These are phyloP conservation scores for Neurospora sublineolata DNA, from an alignment of 495 filamentous ascomycete genomes.

Conservation along the genomic window DNA sequence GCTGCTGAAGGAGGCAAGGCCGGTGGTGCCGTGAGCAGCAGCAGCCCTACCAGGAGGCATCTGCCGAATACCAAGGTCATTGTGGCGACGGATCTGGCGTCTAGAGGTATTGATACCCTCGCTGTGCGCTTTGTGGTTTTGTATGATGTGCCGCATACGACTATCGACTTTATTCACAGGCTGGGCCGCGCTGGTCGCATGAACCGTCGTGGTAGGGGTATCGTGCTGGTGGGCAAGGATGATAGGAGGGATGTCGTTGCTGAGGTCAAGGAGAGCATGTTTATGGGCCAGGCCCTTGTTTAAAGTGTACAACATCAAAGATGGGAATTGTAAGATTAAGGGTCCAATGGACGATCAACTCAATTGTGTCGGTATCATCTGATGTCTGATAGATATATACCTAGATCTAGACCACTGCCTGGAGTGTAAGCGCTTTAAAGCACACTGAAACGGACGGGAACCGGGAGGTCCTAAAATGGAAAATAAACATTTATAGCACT, in stretches of 20 bases:
- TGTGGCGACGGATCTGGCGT: slow-evolving; percentile 86
- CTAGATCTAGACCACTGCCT: background rate
- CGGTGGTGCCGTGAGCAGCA: background rate
- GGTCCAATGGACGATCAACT: background rate
- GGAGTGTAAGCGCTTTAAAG: background rate
- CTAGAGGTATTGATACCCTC: slow-evolving; percentile 88
- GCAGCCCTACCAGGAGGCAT: slow-evolving; percentile 1
- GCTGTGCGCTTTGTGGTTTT: slow-evolving; percentile 82
- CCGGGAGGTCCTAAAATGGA: background rate
- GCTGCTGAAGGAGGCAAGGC: slow-evolving; percentile 10
- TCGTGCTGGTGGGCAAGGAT: slow-evolving; percentile 80
- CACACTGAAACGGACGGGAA: background rate
- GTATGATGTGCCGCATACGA: slow-evolving; percentile 91
- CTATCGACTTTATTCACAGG: slow-evolving; percentile 94
- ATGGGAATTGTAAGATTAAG: background rate
- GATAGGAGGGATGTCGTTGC: slow-evolving; percentile 83
- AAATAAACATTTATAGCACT: background rate
- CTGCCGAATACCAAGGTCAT: slow-evolving; percentile 73
- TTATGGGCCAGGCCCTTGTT: slow-evolving; percentile 76
- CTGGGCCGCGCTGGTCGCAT: slow-evolving; percentile 84
- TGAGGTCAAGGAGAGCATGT: slow-evolving; percentile 93
- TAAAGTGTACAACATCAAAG: slow-evolving; percentile 22
- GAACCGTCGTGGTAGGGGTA: slow-evolving; percentile 78
- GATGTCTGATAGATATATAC: background rate
- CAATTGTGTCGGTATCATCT: background rate